Evolutionary conservation across 2,329 filamentous ascomycete genomes (phyloP).

Genomic region (Sporothrix pseudoabietina): DNA sequence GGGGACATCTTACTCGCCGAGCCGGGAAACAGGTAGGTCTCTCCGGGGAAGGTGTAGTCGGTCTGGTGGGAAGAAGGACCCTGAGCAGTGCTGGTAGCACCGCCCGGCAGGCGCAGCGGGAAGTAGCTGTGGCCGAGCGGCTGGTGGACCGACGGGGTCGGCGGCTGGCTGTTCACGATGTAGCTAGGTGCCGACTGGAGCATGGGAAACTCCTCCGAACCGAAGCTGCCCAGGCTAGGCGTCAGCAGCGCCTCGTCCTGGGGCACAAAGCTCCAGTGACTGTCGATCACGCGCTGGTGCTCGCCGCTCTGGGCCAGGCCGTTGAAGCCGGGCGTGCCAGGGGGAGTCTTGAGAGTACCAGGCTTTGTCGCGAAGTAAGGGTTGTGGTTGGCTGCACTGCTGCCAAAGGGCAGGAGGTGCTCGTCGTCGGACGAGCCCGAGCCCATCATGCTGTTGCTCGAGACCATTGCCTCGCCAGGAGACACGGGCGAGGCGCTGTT

Average conservation of each 20-base stretch:
- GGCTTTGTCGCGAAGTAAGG: conserved; percentile 18
- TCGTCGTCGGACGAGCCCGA: conserved; percentile 29
- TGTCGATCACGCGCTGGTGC: conserved; percentile 45
- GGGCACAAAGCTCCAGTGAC: conserved; percentile 39
- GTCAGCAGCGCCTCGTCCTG: conserved; percentile 55
- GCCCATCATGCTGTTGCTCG: neutral
- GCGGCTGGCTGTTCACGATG: conserved; percentile 52
- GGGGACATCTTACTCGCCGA: conserved; percentile 45
- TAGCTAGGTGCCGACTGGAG: conserved; percentile 48
- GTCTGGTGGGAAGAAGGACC: conserved; percentile 40
- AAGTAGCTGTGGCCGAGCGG: conserved; percentile 49
- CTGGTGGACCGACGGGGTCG: conserved; percentile 53
- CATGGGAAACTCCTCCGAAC: conserved; percentile 50
- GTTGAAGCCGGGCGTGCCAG: conserved; percentile 30
- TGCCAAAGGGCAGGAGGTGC: neutral
- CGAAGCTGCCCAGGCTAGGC: conserved; percentile 50
- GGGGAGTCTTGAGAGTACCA: conserved; percentile 28
- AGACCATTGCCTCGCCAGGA: neutral
- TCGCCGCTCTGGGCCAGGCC: conserved; percentile 34
- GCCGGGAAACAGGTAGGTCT: conserved; percentile 43
- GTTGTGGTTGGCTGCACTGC: conserved; percentile 4
- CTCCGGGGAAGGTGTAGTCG: conserved; percentile 57
- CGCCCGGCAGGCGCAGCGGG: conserved; percentile 36
- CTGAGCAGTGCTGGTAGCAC: conserved; percentile 36
- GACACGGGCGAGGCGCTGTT: conserved; percentile 23